Evolutionary conservation across 192 early-diverging fungal species (phyloP).

Genomic region (Phycomyces nitens): DNA sequence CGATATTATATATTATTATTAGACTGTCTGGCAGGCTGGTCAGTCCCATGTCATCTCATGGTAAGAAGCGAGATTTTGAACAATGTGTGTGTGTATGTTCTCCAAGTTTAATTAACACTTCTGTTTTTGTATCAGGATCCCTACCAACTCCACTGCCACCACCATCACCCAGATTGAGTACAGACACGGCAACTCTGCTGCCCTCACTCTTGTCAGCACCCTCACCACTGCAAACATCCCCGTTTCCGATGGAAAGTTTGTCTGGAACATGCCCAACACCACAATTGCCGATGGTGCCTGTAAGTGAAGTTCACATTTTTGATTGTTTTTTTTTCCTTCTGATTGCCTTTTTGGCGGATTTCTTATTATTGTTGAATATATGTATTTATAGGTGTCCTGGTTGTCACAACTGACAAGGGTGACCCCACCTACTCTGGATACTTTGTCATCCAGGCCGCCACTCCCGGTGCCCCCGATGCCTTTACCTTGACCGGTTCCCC

Average conservation of each 20-base stretch:
- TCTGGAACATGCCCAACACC: conserved; percentile 2
- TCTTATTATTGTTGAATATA: background rate
- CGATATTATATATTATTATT: background rate
- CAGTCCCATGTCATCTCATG: conserved; percentile 7
- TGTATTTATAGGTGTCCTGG: background rate
- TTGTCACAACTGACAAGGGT: background rate
- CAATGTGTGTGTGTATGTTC: background rate
- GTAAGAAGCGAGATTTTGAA: too few relatives aligned
- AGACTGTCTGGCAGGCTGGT: conserved; percentile 1
- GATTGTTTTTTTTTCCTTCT: background rate
- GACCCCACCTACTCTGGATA: conserved; percentile 11
- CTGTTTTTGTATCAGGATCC: conserved; percentile 2
- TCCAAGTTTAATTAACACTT: background rate
- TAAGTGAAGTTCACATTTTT: too few relatives aligned
- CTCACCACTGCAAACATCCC: background rate
- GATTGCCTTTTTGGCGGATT: too few relatives aligned
- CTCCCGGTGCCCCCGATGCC: background rate
- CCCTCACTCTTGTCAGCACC: background rate
- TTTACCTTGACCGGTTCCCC: background rate
- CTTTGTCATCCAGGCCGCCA: conserved; percentile 5
- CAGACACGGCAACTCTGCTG: background rate
- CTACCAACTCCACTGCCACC: conserved; percentile 3
- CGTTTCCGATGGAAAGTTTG: background rate
- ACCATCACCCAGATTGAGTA: conserved; percentile 1
- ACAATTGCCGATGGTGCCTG: background rate